Evolutionary conservation across 1,139 yeast species (phyloP).

Genomic region (Nadsonia starkeyi-henricii): DNA sequence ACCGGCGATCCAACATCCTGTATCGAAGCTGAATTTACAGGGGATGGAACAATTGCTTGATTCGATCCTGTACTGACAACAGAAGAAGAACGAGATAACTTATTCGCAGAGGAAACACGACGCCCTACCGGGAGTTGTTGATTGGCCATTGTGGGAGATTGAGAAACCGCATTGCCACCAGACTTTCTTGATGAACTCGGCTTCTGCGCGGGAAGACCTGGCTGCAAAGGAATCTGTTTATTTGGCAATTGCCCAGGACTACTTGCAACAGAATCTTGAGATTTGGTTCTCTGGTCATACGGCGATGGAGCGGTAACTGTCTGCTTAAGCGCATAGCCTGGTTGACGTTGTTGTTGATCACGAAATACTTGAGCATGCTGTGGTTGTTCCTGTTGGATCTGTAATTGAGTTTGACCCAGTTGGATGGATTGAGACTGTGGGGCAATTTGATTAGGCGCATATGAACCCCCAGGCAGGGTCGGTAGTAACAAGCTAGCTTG

Average conservation of each 20-base stretch:
- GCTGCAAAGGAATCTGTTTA: slow-evolving; percentile 1
- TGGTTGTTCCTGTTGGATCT: slow-evolving; percentile 8
- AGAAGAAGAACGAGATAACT: background rate
- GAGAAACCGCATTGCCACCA: background rate
- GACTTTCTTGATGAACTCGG: background rate
- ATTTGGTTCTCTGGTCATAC: slow-evolving; percentile 3
- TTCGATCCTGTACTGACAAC: background rate
- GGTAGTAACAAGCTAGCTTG: slow-evolving; percentile 23
- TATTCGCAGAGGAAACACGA: background rate
- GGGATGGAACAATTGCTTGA: background rate
- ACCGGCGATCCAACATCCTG: background rate
- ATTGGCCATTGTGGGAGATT: background rate
- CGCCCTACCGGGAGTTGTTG: too few relatives aligned
- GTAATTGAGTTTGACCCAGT: slow-evolving; percentile 4
- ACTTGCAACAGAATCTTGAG: slow-evolving; percentile 3
- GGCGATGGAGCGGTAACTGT: slow-evolving; percentile 7
- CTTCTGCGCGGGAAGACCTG: background rate
- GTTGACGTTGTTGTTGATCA: slow-evolving; percentile 6
- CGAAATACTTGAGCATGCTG: slow-evolving; percentile 6
- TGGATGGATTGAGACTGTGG: slow-evolving; percentile 1
- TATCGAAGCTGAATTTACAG: background rate
- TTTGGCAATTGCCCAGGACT: slow-evolving; percentile 3
- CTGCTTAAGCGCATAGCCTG: slow-evolving; percentile 15
- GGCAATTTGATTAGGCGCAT: slow-evolving; percentile 18
- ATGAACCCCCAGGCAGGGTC: slow-evolving; percentile 5